Evolutionary conservation across 441 rosid species (phyloP).

Genomic region (Lepidium campestre): DNA sequence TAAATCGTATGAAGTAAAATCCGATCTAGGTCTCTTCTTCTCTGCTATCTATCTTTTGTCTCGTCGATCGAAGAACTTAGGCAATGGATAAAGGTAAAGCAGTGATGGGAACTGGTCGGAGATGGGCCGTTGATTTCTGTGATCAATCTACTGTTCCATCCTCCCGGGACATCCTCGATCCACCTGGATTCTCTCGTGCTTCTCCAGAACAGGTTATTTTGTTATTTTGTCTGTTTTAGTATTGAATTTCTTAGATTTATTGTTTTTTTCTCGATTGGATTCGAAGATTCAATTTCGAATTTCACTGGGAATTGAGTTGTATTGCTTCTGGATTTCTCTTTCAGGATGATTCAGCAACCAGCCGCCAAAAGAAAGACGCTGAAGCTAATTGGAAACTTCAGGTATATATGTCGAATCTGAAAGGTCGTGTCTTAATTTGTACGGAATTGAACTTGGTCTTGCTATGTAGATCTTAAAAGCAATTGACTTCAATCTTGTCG

Average conservation of each 20-base stretch:
- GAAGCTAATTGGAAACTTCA: constrained; percentile 96
- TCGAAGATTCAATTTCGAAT: background rate
- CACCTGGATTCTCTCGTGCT: constrained; percentile 85
- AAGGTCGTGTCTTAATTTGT: constrained; percentile 1
- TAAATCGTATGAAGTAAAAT: background rate
- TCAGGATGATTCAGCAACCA: constrained; percentile 76
- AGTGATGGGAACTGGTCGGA: constrained; percentile 84
- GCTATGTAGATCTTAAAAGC: background rate
- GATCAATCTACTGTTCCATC: constrained; percentile 71
- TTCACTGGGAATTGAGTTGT: background rate
- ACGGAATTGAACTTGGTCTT: background rate
- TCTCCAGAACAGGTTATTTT: constrained; percentile 70
- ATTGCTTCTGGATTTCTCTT: background rate
- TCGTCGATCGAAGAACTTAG: background rate
- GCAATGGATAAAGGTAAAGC: constrained; percentile 92
- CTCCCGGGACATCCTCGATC: constrained; percentile 87
- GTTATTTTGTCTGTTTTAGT: background rate
- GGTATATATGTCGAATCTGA: constrained; percentile 34
- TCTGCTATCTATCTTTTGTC: background rate
- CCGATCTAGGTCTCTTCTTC: constrained; percentile 25
- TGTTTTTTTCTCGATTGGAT: background rate
- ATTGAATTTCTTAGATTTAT: background rate
- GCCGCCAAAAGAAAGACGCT: constrained; percentile 94
- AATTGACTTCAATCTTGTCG: constrained; percentile 1
- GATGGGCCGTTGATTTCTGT: constrained; percentile 96